phyloP scores from a whole-genome alignment of 1,284 basidiomycete genomes.

The Cryptococcus wingfieldii region DNA sequence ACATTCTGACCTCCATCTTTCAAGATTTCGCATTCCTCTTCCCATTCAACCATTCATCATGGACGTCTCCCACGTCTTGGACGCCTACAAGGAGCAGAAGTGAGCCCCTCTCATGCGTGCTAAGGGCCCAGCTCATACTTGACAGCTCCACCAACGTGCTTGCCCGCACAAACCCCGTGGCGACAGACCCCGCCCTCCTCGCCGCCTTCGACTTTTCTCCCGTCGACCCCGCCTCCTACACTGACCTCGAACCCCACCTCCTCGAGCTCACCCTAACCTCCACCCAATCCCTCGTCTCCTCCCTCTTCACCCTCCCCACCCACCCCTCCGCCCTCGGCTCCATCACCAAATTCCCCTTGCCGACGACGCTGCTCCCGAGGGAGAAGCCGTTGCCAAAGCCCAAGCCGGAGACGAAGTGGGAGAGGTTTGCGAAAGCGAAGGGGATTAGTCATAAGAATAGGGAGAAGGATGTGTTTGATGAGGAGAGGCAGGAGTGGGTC shows the following conservation, averaged over 20 bases:
- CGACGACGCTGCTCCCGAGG: conserved; percentile 73
- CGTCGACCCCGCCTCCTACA: conserved; percentile 63
- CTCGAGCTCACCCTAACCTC: conserved; percentile 77
- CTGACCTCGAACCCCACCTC: conserved; percentile 75
- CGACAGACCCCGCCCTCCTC: conserved; percentile 77
- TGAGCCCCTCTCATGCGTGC: conserved; percentile 13
- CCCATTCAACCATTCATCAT: conserved; percentile 16
- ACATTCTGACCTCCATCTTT: not conserved
- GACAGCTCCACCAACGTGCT: conserved; percentile 52
- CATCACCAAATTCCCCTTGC: conserved; percentile 72
- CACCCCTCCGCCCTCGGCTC: conserved; percentile 76
- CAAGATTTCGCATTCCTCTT: conserved; percentile 1
- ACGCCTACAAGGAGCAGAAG: conserved; percentile 38
- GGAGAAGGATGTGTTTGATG: conserved; percentile 88
- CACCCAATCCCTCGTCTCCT: conserved; percentile 72
- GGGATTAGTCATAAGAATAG: conserved; percentile 79
- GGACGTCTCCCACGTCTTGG: conserved; percentile 44
- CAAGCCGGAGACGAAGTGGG: conserved; percentile 94
- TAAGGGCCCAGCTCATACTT: conserved; percentile 8
- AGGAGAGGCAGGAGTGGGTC: conserved; percentile 90
- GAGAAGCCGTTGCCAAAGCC: conserved; percentile 90
- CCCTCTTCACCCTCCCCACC: conserved; percentile 79
- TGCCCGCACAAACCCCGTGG: conserved; percentile 73
- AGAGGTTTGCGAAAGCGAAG: conserved; percentile 88
- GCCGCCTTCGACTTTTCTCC: conserved; percentile 83